phyloP scores from a whole-genome alignment of 371 early-diverging fungal species.

The Syncephalis plumigaleata region DNA sequence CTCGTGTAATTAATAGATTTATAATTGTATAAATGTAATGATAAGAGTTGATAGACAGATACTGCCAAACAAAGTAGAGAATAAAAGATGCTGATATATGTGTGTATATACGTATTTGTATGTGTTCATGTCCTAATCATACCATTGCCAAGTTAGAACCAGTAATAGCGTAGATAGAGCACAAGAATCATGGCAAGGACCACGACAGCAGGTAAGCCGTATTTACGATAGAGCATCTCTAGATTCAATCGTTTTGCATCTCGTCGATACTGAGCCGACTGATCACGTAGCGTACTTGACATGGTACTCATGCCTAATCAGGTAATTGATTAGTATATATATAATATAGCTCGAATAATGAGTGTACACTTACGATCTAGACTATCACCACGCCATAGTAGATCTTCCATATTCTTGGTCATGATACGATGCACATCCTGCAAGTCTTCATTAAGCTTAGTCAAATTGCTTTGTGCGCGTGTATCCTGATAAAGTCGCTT shows the following conservation, averaged over 20 bases:
- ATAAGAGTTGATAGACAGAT: too few species aligned
- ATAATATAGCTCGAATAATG: not conserved
- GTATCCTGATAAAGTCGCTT: slow-evolving; percentile 90
- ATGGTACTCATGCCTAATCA: slow-evolving; percentile 29
- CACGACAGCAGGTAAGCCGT: slow-evolving; percentile 80
- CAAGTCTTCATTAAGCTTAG: slow-evolving; percentile 87
- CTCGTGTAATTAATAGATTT: too few species aligned
- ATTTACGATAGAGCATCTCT: slow-evolving; percentile 82
- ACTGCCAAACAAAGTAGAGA: too few species aligned
- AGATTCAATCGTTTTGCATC: slow-evolving; percentile 66
- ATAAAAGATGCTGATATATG: too few species aligned
- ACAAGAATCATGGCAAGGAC: slow-evolving; percentile 59
- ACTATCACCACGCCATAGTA: slow-evolving; percentile 81
- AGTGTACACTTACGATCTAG: slow-evolving; percentile 30
- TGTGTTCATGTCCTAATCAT: too few species aligned
- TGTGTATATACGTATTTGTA: too few species aligned
- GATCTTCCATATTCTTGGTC: slow-evolving; percentile 95
- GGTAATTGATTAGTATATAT: not conserved
- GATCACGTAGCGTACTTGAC: slow-evolving; percentile 39
- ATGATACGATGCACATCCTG: slow-evolving; percentile 92
- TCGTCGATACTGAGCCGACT: slow-evolving; percentile 57
- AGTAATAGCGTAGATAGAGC: slow-evolving; percentile 53
- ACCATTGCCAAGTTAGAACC: slow-evolving; percentile 25
- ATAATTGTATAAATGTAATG: too few species aligned
- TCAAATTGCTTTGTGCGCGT: slow-evolving; percentile 78